Evolutionary conservation across 2,329 filamentous ascomycete species (phyloP).

Genomic region (Eutypa lata): DNA sequence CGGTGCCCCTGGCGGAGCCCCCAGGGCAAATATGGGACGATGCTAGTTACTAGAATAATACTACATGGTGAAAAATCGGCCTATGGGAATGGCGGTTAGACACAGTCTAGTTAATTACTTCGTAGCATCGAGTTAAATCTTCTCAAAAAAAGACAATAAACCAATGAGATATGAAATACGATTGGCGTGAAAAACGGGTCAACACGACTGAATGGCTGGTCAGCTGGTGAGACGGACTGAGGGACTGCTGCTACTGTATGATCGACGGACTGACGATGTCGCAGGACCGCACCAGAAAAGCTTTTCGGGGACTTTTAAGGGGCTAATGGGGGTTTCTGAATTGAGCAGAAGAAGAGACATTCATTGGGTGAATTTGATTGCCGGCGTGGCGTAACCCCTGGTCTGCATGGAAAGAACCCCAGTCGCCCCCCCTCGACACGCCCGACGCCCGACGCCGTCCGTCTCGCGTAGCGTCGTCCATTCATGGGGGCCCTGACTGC

Average conservation of each 20-base stretch:
- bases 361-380: background rate
- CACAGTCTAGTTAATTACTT: too few species aligned
- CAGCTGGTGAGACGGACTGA: background rate
- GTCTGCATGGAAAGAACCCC: background rate
- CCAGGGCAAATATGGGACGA: too few species aligned
- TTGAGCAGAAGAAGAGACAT: background rate
- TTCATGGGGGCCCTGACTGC: background rate
- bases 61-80: too few species aligned
- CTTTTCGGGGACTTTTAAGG: constrained; percentile 2
- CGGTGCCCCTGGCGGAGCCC: too few species aligned
- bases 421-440: background rate
- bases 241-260: background rate
- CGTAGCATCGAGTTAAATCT: too few species aligned
- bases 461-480: background rate
- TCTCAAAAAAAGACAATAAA: too few species aligned
- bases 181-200: background rate
- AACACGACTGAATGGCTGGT: background rate
- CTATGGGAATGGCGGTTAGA: too few species aligned
- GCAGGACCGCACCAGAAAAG: background rate
- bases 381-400: background rate
- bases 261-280: background rate
- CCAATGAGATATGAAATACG: too few species aligned
- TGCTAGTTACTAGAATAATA: too few species aligned
- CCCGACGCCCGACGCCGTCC: too few species aligned
- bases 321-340: background rate